phyloP scores from a whole-genome alignment of 768 basidiomycete species.

The Rhodocollybia butyracea region DNA sequence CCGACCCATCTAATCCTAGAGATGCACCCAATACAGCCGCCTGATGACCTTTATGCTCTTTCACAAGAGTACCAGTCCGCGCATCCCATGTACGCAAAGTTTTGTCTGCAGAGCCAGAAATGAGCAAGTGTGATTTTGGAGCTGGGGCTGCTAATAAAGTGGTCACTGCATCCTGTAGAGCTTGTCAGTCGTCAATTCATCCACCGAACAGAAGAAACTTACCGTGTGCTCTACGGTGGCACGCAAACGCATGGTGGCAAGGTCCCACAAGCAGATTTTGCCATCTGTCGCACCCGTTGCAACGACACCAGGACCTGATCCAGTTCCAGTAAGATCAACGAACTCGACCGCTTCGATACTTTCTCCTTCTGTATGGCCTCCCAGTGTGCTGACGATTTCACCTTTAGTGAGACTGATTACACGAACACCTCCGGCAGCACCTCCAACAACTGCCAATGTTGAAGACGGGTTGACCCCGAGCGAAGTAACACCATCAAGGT shows the following conservation, averaged over 20 bases:
- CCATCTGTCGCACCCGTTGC: conserved; percentile 93
- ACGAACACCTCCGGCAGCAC: conserved; percentile 79
- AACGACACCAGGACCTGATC: conserved; percentile 57
- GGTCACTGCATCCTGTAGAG: conserved; percentile 79
- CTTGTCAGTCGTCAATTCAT: conserved; percentile 7
- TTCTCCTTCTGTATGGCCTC: conserved; percentile 83
- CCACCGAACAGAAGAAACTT: conserved; percentile 19
- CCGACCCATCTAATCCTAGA: conserved; percentile 64
- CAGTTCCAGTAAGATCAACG: conserved; percentile 66
- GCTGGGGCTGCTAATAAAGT: conserved; percentile 69
- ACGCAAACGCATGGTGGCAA: conserved; percentile 80
- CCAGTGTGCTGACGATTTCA: conserved; percentile 71
- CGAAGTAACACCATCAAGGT: conserved; percentile 81
- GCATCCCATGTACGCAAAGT: conserved; percentile 92
- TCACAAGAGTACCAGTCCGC: conserved; percentile 73
- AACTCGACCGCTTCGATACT: conserved; percentile 87
- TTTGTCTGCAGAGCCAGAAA: conserved; percentile 85
- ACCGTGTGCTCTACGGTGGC: conserved; percentile 83
- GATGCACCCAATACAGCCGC: conserved; percentile 75
- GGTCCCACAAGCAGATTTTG: conserved; percentile 93
- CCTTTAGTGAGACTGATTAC: conserved; percentile 87
- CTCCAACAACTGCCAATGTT: conserved; percentile 89
- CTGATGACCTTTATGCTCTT: conserved; percentile 80
- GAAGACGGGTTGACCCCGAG: conserved; percentile 83
- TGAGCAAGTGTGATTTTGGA: conserved; percentile 72